A percentile compares a stretch with the other conserved stretches of the same genome.
These are phyloP conservation scores for Cymodocea nodosa DNA, from an alignment of 116 monocot species.

Conservation along the genomic window DNA sequence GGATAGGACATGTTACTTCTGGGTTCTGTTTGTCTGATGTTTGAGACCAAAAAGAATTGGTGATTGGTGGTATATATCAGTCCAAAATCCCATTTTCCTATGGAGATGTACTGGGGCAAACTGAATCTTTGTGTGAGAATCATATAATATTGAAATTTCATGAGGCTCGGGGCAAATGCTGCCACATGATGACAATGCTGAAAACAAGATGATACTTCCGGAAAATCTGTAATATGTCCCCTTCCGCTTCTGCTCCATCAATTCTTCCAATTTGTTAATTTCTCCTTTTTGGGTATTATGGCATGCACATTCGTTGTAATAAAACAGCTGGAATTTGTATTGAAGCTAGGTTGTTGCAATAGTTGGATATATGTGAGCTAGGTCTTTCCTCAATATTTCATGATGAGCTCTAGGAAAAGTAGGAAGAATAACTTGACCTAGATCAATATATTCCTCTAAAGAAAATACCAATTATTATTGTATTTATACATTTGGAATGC, in stretches of 20 bases:
- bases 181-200: constrained; percentile 1
- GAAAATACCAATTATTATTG: not conserved
- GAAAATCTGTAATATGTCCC: constrained; percentile 4
- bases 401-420: no score
- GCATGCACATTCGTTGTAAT: no score
- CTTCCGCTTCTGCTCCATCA: not conserved
- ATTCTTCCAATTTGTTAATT: no score
- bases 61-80: not conserved
- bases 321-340: no score
- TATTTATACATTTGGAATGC: no score
- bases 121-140: not conserved
- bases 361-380: no score
- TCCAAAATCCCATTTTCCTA: not conserved
- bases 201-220: constrained; percentile 5
- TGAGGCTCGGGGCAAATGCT: not conserved
- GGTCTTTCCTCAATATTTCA: no score
- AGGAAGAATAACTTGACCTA: no score
- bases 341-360: no score
- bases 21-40: not conserved
- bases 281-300: no score
- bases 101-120: not conserved
- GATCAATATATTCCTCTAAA: no score
- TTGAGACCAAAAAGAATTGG: not conserved
- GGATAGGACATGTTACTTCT: no score
- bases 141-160: not conserved